A percentile compares a stretch with the other conserved stretches of the same genome.
These are phyloP conservation scores for Phytophthora multivora DNA, from an alignment of 352 stramenopile genomes.

Conservation along the genomic window DNA sequence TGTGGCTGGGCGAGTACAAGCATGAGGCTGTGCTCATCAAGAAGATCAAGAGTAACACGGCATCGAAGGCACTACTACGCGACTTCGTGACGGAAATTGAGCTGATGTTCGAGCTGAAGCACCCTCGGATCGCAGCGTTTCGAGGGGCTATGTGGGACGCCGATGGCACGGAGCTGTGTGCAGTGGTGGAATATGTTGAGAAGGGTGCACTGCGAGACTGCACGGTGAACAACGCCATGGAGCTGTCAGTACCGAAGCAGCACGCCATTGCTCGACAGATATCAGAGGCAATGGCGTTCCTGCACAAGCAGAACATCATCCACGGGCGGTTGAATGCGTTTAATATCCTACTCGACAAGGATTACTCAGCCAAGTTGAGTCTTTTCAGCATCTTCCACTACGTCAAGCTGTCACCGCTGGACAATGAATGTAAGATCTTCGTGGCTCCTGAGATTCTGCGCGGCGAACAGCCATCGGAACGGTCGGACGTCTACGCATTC, in stretches of 20 bases:
- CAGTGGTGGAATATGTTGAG: constrained; percentile 73
- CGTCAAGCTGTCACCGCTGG: constrained; percentile 69
- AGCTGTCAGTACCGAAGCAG: constrained; percentile 63
- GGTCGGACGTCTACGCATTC: constrained; percentile 78
- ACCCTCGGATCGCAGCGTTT: constrained; percentile 74
- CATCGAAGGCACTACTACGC: constrained; percentile 63
- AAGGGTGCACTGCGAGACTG: constrained; percentile 68
- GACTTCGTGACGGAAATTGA: constrained; percentile 86
- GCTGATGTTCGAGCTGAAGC: constrained; percentile 72
- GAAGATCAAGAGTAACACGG: constrained; percentile 81
- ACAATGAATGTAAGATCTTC: constrained; percentile 71
- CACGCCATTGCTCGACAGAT: constrained; percentile 73
- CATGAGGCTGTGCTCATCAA: constrained; percentile 73
- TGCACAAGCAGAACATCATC: constrained; percentile 76
- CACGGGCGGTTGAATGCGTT: constrained; percentile 79
- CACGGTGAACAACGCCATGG: constrained; percentile 38
- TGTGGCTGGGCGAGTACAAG: constrained; percentile 78
- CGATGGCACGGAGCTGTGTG: constrained; percentile 69
- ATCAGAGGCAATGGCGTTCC: constrained; percentile 65
- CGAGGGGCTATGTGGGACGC: constrained; percentile 76
- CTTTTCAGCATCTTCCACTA: constrained; percentile 84
- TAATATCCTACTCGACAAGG: constrained; percentile 76
- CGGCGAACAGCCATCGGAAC: constrained; percentile 71
- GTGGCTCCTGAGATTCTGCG: constrained; percentile 73
- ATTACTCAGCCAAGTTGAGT: constrained; percentile 73